Base-by-base conservation (phyloP, 257 asterid species). In the Nicotiana tomentosiformis region DNA sequence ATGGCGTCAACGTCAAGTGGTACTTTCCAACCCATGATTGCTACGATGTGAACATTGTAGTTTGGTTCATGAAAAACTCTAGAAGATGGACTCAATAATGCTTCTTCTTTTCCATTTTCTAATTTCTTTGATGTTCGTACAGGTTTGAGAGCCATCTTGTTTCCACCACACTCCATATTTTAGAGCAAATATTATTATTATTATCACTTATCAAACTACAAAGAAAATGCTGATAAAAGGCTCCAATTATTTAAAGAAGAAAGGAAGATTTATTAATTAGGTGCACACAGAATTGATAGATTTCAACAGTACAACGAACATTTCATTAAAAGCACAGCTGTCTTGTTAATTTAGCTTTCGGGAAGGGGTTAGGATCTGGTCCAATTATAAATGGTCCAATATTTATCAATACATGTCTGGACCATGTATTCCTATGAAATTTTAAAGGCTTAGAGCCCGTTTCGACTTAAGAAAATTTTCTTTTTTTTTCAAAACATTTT, bases 1-100 rank as follows among this genome's bases (percentile, higher is more conserved):
- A 43, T 1, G 10, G 37, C 12, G 5, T 43, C 5, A 70, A 70
- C 51, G 0, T 20, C 58, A 5, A 70, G 32, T 70, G 35, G 60
- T 70, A 70, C 18, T 70, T 70, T 70, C 78, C 78, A 70, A 11
- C 60, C 78, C 78, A 70, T 70, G 58, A 70, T 70, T 20, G 78
- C 78, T 20, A 70, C 0, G 20, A 70, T 70, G 0, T 70, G 58
- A 43, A 70, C 46, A n/a, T 43, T 43, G 35, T 20, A 70, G 3
- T 70, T 12, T 39, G 60, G 60, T 70, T 70, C 78, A 43, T 43
- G 78, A 30, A 72, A 72, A 14, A 72, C 43, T 72, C 60, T n/a
- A 43, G 78, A 72, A 20, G 35, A 18, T 20, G 78, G 78, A 43
- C 78, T 72, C 12, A 72, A 3, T 72, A 72, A 43, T 20, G n/a